Evolutionary conservation across 352 stramenopile genomes (phyloP), one percentile per base, ranked within the genome.

Genomic region (Pythium apleroticum): DNA sequence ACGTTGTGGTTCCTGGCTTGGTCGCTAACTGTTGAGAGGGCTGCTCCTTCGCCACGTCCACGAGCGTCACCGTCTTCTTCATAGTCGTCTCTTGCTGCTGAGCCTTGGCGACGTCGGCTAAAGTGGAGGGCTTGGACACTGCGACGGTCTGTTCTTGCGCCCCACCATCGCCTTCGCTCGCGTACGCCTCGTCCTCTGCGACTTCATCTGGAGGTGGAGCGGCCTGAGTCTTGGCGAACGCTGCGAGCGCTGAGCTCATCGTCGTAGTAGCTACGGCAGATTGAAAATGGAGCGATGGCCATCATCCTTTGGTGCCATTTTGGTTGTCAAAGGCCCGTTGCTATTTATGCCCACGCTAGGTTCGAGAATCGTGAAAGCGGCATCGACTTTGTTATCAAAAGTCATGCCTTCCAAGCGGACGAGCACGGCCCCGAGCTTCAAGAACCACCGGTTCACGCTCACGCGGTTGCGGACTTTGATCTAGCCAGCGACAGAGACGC

Each of bases 21-120:
- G 43, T 14, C 25, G 28, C 20, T 27, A n/a, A n/a, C n/a, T n/a
- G n/a, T n/a, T n/a, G n/a, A n/a, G n/a, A n/a, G n/a, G 15, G 39
- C 31, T 30, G 69, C 48, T 75, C 66, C 9, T 76, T 75, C 12
- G 75, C 76, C 10, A 86, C 64, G 0, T 75, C 73, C 27, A 80
- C 50, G 3, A 85, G 53, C 10, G 65, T 74, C n/a, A 60, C 12
- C 2, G 22, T 19, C 20, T 57, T 64, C 27, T 57, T 60, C 1
- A 12, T 31, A 0, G n/a, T 2, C 20, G 33, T 27, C 28, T 33
- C 17, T 52, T 70, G 56, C 9, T 70, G 39, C 15, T 53, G 43
- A 30, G 57, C 15, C 19, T 54, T 52, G 7, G 52, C 57, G 28
- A 63, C 52, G 19, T 43, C 57, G 0, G 22, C 56, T 5, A 62